Conservation (phyloP, 2,329 filamentous ascomycete genomes). For the Sarocladium strictum region DNA sequence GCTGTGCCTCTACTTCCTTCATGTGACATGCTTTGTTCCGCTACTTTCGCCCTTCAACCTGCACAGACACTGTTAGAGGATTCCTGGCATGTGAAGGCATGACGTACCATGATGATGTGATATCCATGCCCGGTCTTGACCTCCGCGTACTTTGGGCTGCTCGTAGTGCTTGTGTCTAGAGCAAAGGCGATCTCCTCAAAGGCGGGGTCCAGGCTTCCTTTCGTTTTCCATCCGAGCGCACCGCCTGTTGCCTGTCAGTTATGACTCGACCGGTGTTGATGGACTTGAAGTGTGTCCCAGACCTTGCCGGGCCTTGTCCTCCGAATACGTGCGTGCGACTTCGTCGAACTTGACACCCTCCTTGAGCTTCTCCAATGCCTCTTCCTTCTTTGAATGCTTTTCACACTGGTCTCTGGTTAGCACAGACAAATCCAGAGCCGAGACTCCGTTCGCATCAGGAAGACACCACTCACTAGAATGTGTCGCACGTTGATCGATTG, state of each 20-base stretch:
- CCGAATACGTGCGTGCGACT: conserved; percentile 65
- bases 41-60: conserved; percentile 38
- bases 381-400: conserved; percentile 73
- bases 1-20: background rate
- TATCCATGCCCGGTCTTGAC: conserved; percentile 72
- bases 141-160: conserved; percentile 60
- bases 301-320: conserved; percentile 70
- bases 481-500: conserved; percentile 69
- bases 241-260: conserved; percentile 46
- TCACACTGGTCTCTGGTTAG: conserved; percentile 45
- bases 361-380: conserved; percentile 62
- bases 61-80: background rate
- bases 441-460: background rate
- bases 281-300: conserved; percentile 11
- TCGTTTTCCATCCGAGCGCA: conserved; percentile 65
- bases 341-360: conserved; percentile 68
- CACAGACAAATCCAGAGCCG: background rate
- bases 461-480: conserved; percentile 45
- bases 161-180: conserved; percentile 59
- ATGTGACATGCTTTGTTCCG: background rate
- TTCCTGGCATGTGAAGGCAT: background rate
- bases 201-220: conserved; percentile 58
- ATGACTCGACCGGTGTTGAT: background rate
- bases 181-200: conserved; percentile 70
- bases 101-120: conserved; percentile 69